Base-by-base conservation (phyloP, 1,139 yeast genomes). In the Kluyveromyces sp. region DNA sequence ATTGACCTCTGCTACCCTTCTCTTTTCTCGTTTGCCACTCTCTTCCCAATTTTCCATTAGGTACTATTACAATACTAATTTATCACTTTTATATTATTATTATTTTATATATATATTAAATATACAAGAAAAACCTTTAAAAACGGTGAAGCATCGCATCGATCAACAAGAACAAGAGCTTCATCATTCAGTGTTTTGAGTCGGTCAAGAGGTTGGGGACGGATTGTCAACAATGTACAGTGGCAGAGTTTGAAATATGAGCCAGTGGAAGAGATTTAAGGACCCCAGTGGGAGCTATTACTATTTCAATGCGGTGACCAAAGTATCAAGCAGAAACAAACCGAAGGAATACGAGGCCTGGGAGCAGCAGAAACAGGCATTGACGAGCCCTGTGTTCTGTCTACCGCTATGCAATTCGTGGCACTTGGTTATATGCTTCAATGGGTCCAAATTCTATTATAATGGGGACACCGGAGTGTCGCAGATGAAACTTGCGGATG, bases 291-390 rank as follows among this genome's bases (percentile, higher is more conserved):
- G 95, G 0, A 71, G 80, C 36, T 71, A 71, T 3, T 89, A 89
- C 66, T 89, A 83, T 64, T 86, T 79, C 64, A 82, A 89, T 56
- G 50, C 75, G 1, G 71, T 59, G 37, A 84, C 95, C 0, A 75
- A 79, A 48, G 79, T 79, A 54, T 80, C 96, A 0, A 81, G 83
- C 40, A 88, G 96, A 95, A 84, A 83, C 4, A 77, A 79, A 52
- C 97, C 97, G 0, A 77, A 69, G 15, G 78, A 68, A n/a, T 47
- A 53, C 30, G 46, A 25, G 8, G 45, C 26, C 3, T 37, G 53
- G 48, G 7, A 48, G 42, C n/a, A 10, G 41, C 31, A 6, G 37
- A 29, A 33, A 33, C 34, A 34, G 34, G 32, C 25, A 29, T 34
- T 29, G 38, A 7, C 38, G 39, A 35, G 21, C 6, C 54, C 61